Evolutionary conservation across 306 rosid genomes (phyloP).

Genomic region (Quercus aquifolioides): DNA sequence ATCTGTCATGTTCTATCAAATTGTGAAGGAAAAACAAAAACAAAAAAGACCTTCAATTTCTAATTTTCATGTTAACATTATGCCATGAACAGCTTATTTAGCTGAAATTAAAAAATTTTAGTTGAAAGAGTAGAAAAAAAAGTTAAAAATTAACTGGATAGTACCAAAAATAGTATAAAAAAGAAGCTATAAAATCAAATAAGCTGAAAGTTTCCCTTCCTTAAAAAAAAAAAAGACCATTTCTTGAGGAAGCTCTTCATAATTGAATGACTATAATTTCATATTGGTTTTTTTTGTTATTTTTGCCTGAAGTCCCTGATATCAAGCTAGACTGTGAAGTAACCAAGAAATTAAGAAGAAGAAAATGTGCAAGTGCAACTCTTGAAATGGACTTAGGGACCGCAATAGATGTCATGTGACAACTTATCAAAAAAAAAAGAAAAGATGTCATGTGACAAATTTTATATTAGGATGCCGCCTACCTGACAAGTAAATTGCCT

Average conservation of each 20-base stretch:
- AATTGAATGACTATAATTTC: background rate
- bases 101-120: accelerated
- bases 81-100: accelerated
- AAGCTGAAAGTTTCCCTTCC: too few relatives aligned
- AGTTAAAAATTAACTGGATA: accelerated
- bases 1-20: too few relatives aligned
- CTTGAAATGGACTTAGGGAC: background rate
- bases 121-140: accelerated
- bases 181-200: too few relatives aligned
- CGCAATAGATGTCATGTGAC: background rate
- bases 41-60: too few relatives aligned
- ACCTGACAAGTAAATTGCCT: background rate
- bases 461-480: too few relatives aligned
- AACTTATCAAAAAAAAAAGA: too few relatives aligned
- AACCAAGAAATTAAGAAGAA: background rate
- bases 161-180: too few relatives aligned
- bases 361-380: background rate
- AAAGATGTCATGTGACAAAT: background rate
- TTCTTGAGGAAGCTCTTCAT: background rate
- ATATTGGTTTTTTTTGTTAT: background rate
- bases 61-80: too few relatives aligned
- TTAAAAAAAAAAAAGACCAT: background rate
- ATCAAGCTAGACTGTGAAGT: background rate
- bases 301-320: background rate
- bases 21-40: too few relatives aligned